Evolutionary conservation across 768 basidiomycete genomes (phyloP), one percentile per base, ranked within the genome.

Genomic region (Amanita brunnescens): DNA sequence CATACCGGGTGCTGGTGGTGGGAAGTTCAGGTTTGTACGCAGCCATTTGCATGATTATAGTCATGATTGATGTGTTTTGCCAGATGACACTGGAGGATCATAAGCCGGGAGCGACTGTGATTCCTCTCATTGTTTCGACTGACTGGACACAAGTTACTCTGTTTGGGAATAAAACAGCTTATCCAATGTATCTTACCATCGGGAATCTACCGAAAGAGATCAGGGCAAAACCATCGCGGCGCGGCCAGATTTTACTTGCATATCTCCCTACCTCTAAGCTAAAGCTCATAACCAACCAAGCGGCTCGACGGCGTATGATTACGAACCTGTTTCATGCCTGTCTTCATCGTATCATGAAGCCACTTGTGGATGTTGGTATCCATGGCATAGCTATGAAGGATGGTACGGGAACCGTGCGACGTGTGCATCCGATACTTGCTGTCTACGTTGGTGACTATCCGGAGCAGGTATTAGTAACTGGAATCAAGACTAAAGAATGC

Each of bases 1-100:
- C 57, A 72, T 21, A 71, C 67, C 0, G 70, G 68, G 0, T 63
- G 61, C 45, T 75, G 74, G 74, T 74, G 73, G 73, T 75, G 73
- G 73, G 21, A 38, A 14, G 64, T 64, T 2, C 72, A 75, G 62
- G 73, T 71, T 55, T n/a, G n/a, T n/a, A n/a, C n/a, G n/a, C n/a
- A n/a, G n/a, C n/a, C n/a, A n/a, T n/a, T n/a, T n/a, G n/a, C n/a
- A n/a, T n/a, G n/a, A n/a, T n/a, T n/a, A n/a, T n/a, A n/a, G n/a
- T n/a, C n/a, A n/a, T n/a, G n/a, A n/a, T n/a, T n/a, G n/a, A n/a
- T n/a, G n/a, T n/a, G n/a, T n/a, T n/a, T n/a, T n/a, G n/a, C n/a
- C n/a, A n/a, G n/a, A n/a, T n/a, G n/a, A n/a, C n/a, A n/a, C n/a
- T n/a, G n/a, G n/a, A n/a, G n/a, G n/a, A n/a, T n/a, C n/a, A n/a